Percentiles rank a stretch among this genome's conserved stretches.
Conservation (phyloP, 1,139 yeast species). For the Nematodospora anomalae region DNA sequence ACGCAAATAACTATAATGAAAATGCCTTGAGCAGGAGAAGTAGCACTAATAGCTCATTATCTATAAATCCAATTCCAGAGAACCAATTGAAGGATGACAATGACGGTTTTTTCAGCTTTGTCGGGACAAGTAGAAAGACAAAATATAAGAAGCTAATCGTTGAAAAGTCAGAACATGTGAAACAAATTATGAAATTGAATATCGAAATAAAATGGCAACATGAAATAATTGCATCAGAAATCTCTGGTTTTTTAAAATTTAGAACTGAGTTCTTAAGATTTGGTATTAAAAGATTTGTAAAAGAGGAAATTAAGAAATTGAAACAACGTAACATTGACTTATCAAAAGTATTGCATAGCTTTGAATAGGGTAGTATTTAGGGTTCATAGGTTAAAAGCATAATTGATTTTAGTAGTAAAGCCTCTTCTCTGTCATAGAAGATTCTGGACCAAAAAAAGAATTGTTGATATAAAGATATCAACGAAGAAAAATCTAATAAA, state of each 20-base stretch:
- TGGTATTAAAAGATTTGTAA: slow-evolving; percentile 34
- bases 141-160: slow-evolving; percentile 33
- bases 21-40: neutral
- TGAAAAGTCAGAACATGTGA: slow-evolving; percentile 35
- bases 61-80: slow-evolving; percentile 13
- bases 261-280: slow-evolving; percentile 42
- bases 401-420: neutral
- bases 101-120: slow-evolving; percentile 35
- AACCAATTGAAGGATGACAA: slow-evolving; percentile 15
- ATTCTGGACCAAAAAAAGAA: slow-evolving; percentile 6
- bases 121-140: slow-evolving; percentile 36
- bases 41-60: slow-evolving; percentile 11
- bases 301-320: slow-evolving; percentile 13
- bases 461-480: neutral
- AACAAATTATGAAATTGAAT: slow-evolving; percentile 34
- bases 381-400: too few species aligned
- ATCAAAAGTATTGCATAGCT: slow-evolving; percentile 7
- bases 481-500: slow-evolving; percentile 1
- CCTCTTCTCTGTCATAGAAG: neutral
- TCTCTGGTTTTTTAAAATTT: slow-evolving; percentile 56
- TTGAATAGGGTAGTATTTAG: slow-evolving; percentile 1
- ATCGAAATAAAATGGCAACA: slow-evolving; percentile 48
- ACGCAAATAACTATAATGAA: neutral
- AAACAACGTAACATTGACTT: slow-evolving; percentile 14
- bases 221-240: slow-evolving; percentile 61